Evolutionary conservation across 148 eudicot species (phyloP).

Genomic region (Rhododendron ferrugineum): DNA sequence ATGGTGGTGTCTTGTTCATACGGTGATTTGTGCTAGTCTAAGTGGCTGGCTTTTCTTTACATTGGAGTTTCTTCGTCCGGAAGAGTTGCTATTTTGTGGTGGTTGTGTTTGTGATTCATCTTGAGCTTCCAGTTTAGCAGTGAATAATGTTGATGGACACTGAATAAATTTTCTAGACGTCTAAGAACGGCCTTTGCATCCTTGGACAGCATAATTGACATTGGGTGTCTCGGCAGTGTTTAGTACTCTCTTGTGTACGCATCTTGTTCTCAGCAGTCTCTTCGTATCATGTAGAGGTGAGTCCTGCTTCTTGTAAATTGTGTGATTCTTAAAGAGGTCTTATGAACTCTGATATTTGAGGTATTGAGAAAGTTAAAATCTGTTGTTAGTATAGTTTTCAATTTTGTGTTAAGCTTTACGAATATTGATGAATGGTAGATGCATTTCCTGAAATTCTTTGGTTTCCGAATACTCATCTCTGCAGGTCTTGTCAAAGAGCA

Average conservation of each 20-base stretch:
- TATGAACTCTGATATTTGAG: conserved; percentile 6
- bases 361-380: not conserved
- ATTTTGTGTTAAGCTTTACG: not conserved
- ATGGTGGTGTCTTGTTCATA: conserved; percentile 8
- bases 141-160: conserved; percentile 10
- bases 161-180: not conserved
- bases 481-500: not conserved
- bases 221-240: conserved; percentile 2
- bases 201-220: not conserved
- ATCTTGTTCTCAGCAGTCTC: not conserved
- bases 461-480: not conserved
- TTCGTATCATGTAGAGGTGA: conserved; percentile 22
- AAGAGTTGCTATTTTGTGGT: conserved; percentile 1
- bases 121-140: not conserved
- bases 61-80: conserved; percentile 2
- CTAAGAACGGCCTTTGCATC: not conserved
- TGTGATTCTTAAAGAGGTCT: conserved; percentile 25
- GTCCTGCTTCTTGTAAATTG: conserved; percentile 44
- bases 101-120: conserved; percentile 6
- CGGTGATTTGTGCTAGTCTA: not conserved
- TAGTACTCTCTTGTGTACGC: not conserved
- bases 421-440: conserved; percentile 6
- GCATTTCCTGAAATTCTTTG: not conserved
- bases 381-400: conserved; percentile 11
- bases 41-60: not conserved